Base-by-base conservation (phyloP, 2,329 filamentous ascomycete genomes). In the Fusarium nygamai region DNA sequence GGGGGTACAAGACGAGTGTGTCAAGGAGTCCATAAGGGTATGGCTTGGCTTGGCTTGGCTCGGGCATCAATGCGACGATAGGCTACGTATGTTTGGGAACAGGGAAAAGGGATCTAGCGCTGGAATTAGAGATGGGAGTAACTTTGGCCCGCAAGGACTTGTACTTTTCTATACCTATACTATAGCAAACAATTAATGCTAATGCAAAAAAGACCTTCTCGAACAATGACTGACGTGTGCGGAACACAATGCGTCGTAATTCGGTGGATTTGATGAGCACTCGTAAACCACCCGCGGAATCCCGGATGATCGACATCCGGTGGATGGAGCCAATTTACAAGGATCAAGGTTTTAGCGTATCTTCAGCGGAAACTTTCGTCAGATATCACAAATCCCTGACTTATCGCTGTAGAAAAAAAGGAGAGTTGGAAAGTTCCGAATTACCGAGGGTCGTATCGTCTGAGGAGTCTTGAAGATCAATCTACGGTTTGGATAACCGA, bases 1-100 rank as follows among this genome's bases (percentile, higher is more conserved):
- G 73, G 73, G 73, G 70, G 6, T 76, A 57, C 50, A 65, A 69
- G n/a, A 31, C 56, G 19, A 67, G 67, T n/a, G 48, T 47, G 9
- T 36, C 58, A 16, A 62, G 67, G 24, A 61, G 59, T 33, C 66
- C 65, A 17, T 69, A 17, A 47, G 8, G 27, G 31, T 16, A 22
- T 36, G 29, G 44, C 31, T 34, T 53, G 48, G 31, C 13, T 51
- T 24, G 31, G 43, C n/a, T 53, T 27, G 33, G 44, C 24, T 22
- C 16, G 44, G 61, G 27, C 29, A 38, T 20, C 41, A 59, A 24
- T 36, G n/a, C n/a, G 12, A 24, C 20, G 9, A 54, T 41, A 10
- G 27, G 22, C 7, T 16, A 24, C 22, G 54, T 17, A 16, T 17
- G 53, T 27, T 59, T 44, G 27, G 43, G 41, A 9, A 39, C 24